These are phyloP conservation scores for Penicillium cosmopolitanum DNA, from an alignment of 495 filamentous ascomycete species.

Conservation along the genomic window DNA sequence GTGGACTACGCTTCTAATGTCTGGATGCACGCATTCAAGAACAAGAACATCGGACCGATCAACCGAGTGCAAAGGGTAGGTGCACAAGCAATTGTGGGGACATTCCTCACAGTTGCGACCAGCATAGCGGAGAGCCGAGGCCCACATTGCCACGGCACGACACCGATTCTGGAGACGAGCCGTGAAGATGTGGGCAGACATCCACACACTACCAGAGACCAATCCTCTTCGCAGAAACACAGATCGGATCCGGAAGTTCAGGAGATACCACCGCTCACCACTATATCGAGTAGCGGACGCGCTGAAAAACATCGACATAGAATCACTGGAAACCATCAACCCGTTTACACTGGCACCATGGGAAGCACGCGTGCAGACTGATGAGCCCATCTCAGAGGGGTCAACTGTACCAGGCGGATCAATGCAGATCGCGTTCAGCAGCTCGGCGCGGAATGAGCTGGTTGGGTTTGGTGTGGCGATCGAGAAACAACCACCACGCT, in stretches of 20 bases:
- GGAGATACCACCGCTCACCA: neutral
- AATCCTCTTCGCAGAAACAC: too few relatives aligned
- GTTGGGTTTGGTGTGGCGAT: too few relatives aligned
- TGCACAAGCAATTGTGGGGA: constrained; percentile 31
- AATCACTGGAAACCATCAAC: constrained; percentile 22
- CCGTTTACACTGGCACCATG: constrained; percentile 1
- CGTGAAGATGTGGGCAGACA: neutral
- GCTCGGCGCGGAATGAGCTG: too few relatives aligned
- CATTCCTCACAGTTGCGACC: constrained; percentile 4
- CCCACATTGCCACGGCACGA: constrained; percentile 26
- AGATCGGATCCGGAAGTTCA: neutral
- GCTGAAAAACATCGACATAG: constrained; percentile 19
- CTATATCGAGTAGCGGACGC: constrained; percentile 12
- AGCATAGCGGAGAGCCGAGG: constrained; percentile 16
- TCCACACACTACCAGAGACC: too few relatives aligned
- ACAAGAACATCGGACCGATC: constrained; percentile 15
- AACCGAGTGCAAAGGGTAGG: constrained; percentile 30
- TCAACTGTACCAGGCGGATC: too few relatives aligned
- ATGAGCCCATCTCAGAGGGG: too few relatives aligned
- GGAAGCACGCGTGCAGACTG: neutral
- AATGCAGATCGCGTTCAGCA: too few relatives aligned
- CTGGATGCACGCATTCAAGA: constrained; percentile 34
- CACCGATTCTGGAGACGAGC: constrained; percentile 23
- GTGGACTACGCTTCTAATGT: constrained; percentile 40
- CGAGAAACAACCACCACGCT: too few relatives aligned